A percentile compares a stretch with the other conserved stretches of the same genome.
Conservation (phyloP, 768 basidiomycete genomes). For the Rhodotorula diobovata region DNA sequence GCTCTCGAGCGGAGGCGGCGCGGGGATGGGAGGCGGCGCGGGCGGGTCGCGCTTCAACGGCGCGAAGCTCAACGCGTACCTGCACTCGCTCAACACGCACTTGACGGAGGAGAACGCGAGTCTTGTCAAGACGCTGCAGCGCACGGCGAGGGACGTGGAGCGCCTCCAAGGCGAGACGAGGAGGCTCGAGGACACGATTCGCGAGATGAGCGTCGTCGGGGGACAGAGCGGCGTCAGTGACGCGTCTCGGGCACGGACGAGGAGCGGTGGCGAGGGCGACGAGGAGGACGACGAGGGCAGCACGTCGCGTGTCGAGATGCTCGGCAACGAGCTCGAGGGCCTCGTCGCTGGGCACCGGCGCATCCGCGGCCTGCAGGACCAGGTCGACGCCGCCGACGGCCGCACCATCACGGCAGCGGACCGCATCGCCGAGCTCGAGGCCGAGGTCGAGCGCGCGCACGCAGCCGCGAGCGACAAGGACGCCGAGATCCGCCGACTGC, state of each 20-base stretch:
- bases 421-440: constrained; percentile 33
- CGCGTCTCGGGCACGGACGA: not conserved
- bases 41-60: constrained; percentile 60
- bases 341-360: constrained; percentile 19
- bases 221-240: constrained; percentile 15
- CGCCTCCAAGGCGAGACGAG: constrained; percentile 6
- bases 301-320: constrained; percentile 1
- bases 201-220: constrained; percentile 33
- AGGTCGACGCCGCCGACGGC: not conserved
- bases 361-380: constrained; percentile 15
- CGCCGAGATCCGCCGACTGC: constrained; percentile 4
- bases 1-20: not conserved
- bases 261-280: not conserved
- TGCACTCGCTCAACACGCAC: constrained; percentile 76
- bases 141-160: constrained; percentile 21
- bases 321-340: constrained; percentile 17
- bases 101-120: constrained; percentile 79
- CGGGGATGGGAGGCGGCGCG: constrained; percentile 52
- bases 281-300: not conserved
- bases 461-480: not conserved
- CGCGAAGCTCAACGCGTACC: constrained; percentile 74
- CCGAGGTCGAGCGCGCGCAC: not conserved
- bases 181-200: constrained; percentile 15
- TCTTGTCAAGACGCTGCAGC: constrained; percentile 49
- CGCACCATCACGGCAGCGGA: not conserved